Evolutionary conservation across 2,329 filamentous ascomycete species (phyloP).

Genomic region (Trichoderma endophyticum): DNA sequence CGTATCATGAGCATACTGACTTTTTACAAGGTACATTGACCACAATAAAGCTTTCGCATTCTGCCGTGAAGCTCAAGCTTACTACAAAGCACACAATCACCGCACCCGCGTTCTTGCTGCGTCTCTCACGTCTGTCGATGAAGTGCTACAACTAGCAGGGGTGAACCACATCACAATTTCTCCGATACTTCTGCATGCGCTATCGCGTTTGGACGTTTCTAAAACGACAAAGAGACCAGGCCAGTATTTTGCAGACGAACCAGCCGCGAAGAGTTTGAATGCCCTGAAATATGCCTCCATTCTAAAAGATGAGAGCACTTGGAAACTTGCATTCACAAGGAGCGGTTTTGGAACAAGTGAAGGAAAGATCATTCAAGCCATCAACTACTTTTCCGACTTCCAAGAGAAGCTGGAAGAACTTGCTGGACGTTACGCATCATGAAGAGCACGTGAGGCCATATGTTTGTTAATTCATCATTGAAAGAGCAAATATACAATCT

Average conservation of each 20-base stretch:
- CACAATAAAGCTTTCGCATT: constrained; percentile 48
- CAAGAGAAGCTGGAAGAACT: constrained; percentile 49
- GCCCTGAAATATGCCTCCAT: background rate
- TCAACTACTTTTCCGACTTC: constrained; percentile 57
- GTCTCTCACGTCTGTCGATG: constrained; percentile 53
- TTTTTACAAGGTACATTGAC: constrained; percentile 45
- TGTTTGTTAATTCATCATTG: background rate
- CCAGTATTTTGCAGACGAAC: background rate
- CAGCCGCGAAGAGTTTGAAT: background rate
- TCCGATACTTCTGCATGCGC: constrained; percentile 47
- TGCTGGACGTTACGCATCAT: constrained; percentile 29
- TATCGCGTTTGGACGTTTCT: constrained; percentile 39
- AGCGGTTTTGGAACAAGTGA: constrained; percentile 46
- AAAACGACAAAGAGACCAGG: constrained; percentile 9
- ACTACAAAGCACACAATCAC: constrained; percentile 42
- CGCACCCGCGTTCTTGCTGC: constrained; percentile 54
- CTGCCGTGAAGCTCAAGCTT: constrained; percentile 49
- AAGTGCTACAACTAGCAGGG: constrained; percentile 57
- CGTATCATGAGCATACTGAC: background rate
- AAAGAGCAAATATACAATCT: background rate
- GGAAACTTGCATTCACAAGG: constrained; percentile 50
- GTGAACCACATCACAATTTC: constrained; percentile 59
- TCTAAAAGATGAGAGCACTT: constrained; percentile 31
- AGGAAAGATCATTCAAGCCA: constrained; percentile 51
- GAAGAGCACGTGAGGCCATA: background rate